Base-by-base conservation (phyloP, 2,329 filamentous ascomycete species). In the Coleophoma cylindrospora region DNA sequence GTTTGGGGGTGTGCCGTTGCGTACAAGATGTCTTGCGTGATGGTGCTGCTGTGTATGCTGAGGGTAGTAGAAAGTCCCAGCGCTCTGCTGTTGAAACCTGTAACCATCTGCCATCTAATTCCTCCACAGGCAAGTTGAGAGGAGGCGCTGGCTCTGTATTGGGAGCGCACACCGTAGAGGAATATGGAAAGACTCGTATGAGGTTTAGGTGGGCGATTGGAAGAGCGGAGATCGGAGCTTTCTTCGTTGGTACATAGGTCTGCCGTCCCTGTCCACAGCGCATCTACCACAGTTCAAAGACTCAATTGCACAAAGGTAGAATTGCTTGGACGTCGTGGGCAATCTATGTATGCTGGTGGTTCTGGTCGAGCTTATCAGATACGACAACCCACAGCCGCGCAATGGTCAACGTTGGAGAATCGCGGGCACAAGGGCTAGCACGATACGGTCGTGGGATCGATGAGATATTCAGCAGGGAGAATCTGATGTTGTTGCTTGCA, bases 51-150 rank as follows among this genome's bases (percentile, higher is more conserved):
- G 60, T 43, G 61, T 54, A 45, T 60, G 71, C 64, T 77, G 76
- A 60, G 74, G 68, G 68, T 79, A 78, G 69, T 80, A 80, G 66
- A 77, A 76, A 66, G 77, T 79, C 70, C 75, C 74, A 70, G 75
- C 74, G 61, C 67, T 64, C 74, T 79, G 77, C 73, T 79, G 75
- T 70, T 74, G 70, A 73, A 82, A 83, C 70, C 75, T 75, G 72
- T 79, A 80, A 79, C 77, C 80, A 82, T 86, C 80, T 73, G 83
- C 82, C 81, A 85, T 83, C 75, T 80, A 83, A 77, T 61, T 67
- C 54, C 57, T 52, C 61, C 58, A 55, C 56, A 45, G 52, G 53
- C 36, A 53, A 33, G 51, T 59, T 48, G 44, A 54, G 49, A 27
- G 55, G 51, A 47, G 56, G 58, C 52, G 55, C 54, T 52, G 48